A percentile compares a stretch with the other conserved stretches of the same genome.
Conservation (phyloP, 2,329 filamentous ascomycete genomes). For the Xylaria sp. region DNA sequence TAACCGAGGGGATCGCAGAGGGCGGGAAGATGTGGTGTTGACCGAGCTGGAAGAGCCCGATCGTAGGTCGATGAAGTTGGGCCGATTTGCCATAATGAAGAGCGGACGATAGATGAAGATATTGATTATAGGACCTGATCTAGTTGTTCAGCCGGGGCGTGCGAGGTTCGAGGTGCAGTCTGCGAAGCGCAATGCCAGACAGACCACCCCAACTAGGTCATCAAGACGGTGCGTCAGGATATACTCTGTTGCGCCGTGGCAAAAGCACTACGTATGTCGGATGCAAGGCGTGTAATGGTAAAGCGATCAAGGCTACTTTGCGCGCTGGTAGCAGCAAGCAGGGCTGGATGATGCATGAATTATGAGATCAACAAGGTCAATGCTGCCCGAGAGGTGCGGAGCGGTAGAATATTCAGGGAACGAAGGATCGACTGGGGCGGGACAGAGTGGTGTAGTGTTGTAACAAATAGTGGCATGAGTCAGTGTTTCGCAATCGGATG, state of each 20-base stretch:
- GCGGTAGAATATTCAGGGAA: slow-evolving; percentile 39
- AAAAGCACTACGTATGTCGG: slow-evolving; percentile 12
- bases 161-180: slow-evolving; percentile 3
- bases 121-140: background rate
- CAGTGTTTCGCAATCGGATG: slow-evolving; percentile 14
- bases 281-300: slow-evolving; percentile 2
- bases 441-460: slow-evolving; percentile 11
- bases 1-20: slow-evolving; percentile 76
- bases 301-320: slow-evolving; percentile 5
- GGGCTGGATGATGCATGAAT: slow-evolving; percentile 40
- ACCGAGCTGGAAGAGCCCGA: slow-evolving; percentile 65
- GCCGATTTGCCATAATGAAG: slow-evolving; percentile 63
- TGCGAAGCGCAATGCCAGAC: slow-evolving; percentile 14
- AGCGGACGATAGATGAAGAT: background rate
- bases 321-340: slow-evolving; percentile 17
- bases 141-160: background rate
- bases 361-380: slow-evolving; percentile 37
- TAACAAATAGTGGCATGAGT: slow-evolving; percentile 10
- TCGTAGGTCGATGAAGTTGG: slow-evolving; percentile 68
- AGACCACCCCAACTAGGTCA: slow-evolving; percentile 20
- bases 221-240: slow-evolving; percentile 29
- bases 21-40: slow-evolving; percentile 58
- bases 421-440: slow-evolving; percentile 36
- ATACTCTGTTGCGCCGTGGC: slow-evolving; percentile 15
- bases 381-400: slow-evolving; percentile 30